phyloP scores from a whole-genome alignment of 345 rosid genomes.

The Odontarrhena argentea region DNA sequence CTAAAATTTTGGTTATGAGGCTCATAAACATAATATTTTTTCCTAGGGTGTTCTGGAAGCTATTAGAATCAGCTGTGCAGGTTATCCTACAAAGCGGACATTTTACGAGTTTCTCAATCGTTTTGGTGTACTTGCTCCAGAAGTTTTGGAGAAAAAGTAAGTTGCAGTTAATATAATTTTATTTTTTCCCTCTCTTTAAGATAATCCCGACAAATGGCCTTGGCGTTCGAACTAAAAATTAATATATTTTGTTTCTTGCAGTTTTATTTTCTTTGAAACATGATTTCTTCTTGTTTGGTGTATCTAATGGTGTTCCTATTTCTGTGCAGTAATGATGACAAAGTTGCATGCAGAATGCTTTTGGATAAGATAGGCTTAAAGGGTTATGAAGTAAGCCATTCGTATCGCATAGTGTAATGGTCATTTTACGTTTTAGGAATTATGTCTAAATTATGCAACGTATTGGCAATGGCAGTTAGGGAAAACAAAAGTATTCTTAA shows the following conservation, averaged over 20 bases:
- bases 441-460: constrained; percentile 10
- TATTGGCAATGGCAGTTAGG: constrained; percentile 64
- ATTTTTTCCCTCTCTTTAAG: not conserved
- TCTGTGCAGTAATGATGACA: constrained; percentile 79
- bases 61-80: constrained; percentile 99
- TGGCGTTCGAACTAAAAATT: constrained; percentile 12
- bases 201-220: constrained; percentile 14
- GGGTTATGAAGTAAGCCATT: constrained; percentile 85
- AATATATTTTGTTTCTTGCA: constrained; percentile 18
- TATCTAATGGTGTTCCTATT: constrained; percentile 27
- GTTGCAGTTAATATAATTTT: constrained; percentile 30
- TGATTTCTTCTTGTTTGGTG: not conserved
- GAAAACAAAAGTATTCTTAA: constrained; percentile 85
- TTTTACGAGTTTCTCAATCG: constrained; percentile 96
- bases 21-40: constrained; percentile 10
- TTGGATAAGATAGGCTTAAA: constrained; percentile 85
- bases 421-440: constrained; percentile 20
- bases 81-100: constrained; percentile 96
- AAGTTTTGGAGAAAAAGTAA: constrained; percentile 88
- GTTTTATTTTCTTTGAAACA: constrained; percentile 9
- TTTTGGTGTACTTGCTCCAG: constrained; percentile 97
- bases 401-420: constrained; percentile 4
- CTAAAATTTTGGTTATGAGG: constrained; percentile 11
- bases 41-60: constrained; percentile 88
- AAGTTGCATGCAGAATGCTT: constrained; percentile 89